Evolutionary conservation across 331 rosid species (phyloP).

Genomic region (Arachis monticola): DNA sequence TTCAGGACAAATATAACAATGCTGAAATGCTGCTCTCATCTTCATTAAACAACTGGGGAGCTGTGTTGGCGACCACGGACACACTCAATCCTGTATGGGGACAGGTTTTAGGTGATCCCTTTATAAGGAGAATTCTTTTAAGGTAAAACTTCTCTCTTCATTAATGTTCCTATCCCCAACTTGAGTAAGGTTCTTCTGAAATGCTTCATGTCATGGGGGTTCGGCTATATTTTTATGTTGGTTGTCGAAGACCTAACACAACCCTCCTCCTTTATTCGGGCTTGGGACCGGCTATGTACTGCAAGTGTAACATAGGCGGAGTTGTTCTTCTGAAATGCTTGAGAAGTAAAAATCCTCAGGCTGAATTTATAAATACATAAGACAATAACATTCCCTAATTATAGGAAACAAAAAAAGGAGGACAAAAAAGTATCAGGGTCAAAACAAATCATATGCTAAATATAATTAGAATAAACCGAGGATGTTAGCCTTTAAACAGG

Average conservation of each 20-base stretch:
- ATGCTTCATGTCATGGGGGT: background rate
- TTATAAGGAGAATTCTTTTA: conserved; percentile 85
- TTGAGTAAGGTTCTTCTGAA: background rate
- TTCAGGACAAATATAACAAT: conserved; percentile 71
- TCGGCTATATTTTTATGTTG: too few relatives aligned
- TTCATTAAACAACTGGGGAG: conserved; percentile 75
- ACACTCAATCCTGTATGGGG: conserved; percentile 87
- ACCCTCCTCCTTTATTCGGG: too few relatives aligned
- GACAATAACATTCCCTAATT: background rate
- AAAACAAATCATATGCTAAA: background rate
- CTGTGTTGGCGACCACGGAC: conserved; percentile 61
- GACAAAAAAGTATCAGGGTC: background rate
- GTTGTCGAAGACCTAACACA: too few relatives aligned
- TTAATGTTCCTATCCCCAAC: background rate
- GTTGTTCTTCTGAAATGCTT: background rate
- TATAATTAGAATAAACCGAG: background rate
- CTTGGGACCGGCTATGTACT: too few relatives aligned
- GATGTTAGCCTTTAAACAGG: background rate
- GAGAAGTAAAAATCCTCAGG: background rate
- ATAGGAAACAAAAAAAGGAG: background rate
- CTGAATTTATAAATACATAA: background rate
- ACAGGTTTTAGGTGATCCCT: conserved; percentile 82
- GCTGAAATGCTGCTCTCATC: conserved; percentile 74
- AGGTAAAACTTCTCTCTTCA: conserved; percentile 56
- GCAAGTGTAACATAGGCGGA: too few relatives aligned